Evolutionary conservation across 208 protist genomes (phyloP).

Genomic region (Pavlovales sp.): DNA sequence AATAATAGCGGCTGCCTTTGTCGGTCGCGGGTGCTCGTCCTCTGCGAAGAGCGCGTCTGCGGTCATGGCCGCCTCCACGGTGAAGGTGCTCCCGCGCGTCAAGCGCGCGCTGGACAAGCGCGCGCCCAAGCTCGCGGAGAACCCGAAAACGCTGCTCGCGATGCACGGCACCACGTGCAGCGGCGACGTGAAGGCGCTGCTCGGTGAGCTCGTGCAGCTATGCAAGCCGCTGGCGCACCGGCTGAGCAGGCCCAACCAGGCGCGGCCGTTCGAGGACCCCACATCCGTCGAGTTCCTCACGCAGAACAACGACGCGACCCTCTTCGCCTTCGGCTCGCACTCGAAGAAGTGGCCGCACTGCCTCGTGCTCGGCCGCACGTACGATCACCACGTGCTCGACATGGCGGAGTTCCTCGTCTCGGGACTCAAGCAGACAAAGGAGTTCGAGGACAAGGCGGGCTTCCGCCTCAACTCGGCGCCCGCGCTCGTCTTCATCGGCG

Average conservation of each 20-base stretch:
- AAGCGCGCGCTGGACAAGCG: conserved; percentile 6
- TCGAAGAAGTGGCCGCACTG: conserved; percentile 54
- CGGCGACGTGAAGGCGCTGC: not conserved
- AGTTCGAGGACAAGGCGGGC: not conserved
- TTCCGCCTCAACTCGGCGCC: not conserved
- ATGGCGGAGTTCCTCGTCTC: conserved; percentile 47
- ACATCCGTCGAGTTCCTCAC: conserved; percentile 41
- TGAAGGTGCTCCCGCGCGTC: not conserved
- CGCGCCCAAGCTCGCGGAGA: conserved; percentile 35
- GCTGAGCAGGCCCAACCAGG: conserved; percentile 20
- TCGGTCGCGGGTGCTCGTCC: no score
- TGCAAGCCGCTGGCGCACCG: not conserved
- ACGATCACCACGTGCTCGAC: conserved; percentile 48
- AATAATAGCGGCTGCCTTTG: no score
- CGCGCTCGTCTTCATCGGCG: conserved; percentile 3
- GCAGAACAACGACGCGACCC: conserved; percentile 45
- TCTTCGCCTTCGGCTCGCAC: conserved; percentile 46
- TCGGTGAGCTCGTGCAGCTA: conserved; percentile 16
- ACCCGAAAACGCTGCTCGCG: not conserved
- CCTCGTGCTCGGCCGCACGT: conserved; percentile 48
- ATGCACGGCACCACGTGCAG: not conserved
- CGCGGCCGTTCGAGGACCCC: conserved; percentile 48
- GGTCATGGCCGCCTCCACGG: no score
- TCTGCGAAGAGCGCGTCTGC: no score
- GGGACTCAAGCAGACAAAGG: not conserved